Base-by-base conservation (phyloP, 73 alveolate genomes). In the Halteria grandinella region DNA sequence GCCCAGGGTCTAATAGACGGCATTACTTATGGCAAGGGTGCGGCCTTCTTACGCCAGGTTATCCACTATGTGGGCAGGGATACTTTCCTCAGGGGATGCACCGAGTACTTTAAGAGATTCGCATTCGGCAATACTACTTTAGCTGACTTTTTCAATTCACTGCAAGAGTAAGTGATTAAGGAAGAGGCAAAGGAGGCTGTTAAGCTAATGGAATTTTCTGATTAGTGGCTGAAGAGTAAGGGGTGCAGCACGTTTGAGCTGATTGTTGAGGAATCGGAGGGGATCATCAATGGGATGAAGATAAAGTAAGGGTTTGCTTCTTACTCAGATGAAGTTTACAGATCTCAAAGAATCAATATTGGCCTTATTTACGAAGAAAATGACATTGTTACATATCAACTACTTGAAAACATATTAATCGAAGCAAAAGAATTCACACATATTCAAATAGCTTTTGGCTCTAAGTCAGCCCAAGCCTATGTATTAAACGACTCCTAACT, bases 11-110 rank as follows among this genome's bases (percentile, higher is more conserved):
- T 92, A 55, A 91, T 97, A 75, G 99, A 97, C 86, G 97, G 97
- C 20, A 95, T 97, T 36, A 89, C 99, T 23, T 97, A 97, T 88
- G 96, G 97, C 21, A 97, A 97, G 77, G 99, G 99, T 11, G 93
- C 98, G 47, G 77, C 98, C 21, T 83, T 94, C 44, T 86, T 97
- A 29, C 95, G 87, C 80, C 94, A 95, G 85, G 94, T 97, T 0
- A 76, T 75, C 86, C 95, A 79, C 80, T 59, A 89, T 36, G 87
- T 95, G 74, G 99, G 99, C 0, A 71, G 86, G 78, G 94, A 92
- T 20, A 75, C 85, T 37, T 95, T 97, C 66, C 75, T 86, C 37
- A 37, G 86, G 59, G 97, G 98, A 36, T 64, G 90, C 69, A 81
- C 90, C 48, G 12, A 51, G 28, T 97, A 97, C 87, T 97, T 97